Base-by-base conservation (phyloP, 805 yeast species). In the Saccharomycopsis microspora region DNA sequence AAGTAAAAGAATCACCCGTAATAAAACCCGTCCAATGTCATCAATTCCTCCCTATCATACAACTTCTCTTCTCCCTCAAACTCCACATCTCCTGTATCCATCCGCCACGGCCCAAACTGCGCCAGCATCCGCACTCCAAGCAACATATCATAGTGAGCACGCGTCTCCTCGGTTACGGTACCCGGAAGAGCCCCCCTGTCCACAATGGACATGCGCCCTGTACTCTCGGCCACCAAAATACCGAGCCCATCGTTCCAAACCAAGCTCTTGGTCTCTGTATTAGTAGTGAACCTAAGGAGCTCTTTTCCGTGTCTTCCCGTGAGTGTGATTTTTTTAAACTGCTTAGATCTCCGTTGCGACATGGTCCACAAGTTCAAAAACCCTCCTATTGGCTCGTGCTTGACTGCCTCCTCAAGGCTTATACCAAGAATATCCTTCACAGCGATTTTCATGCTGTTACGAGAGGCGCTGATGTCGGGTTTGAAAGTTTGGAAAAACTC, bases 211-310 rank as follows among this genome's bases (percentile, higher is more conserved):
- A 8, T 6, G n/a, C 8, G 11, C 11, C 19, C 32, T 10, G 32
- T 29, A 32, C 19, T 42, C 11, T 42, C 43, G 19, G 7, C 28
- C 9, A 27, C n/a, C 8, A 42, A 34, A 7, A 32, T 11, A 6
- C n/a, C 7, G 2, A 43, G 29, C n/a, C 46, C 46, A 30, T 43
- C 46, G 10, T 37, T 43, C 46, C 46, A 43, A 19, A 35, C 9
- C 11, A 43, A 19, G 9, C 43, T 11, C n/a, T 43, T 34, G 6
- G 8, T n/a, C 45, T 43, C 43, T n/a, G 27, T 28, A 7, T 43
- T 32, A 7, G 39, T 36, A 9, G 36, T 10, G n/a, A 43, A 43
- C 45, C 34, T 28, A 9, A 43, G 32, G 10, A 35, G 43, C 19
- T n/a, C n/a, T 11, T 6, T 5, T 5, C 37, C 46, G 46, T 6